Base-by-base conservation (phyloP, 768 basidiomycete species). In the Panaeolus papilionaceus region DNA sequence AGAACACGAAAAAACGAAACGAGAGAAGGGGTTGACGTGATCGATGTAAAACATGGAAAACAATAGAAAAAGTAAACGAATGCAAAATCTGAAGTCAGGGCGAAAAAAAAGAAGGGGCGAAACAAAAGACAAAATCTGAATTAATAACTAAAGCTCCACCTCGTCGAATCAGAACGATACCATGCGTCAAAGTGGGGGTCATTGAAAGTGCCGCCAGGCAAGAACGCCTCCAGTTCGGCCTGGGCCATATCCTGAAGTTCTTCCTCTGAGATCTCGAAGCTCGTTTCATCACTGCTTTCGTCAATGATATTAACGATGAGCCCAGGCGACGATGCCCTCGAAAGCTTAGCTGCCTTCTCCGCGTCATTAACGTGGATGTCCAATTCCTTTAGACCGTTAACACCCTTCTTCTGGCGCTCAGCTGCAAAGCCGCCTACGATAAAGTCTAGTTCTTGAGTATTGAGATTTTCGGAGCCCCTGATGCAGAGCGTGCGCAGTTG, bases 151-250 rank as follows among this genome's bases (percentile, higher is more conserved):
- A 45, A 54, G 38, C 49, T 44, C 40, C 40, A 64, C 14, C 47
- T 68, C 20, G 58, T 42, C 51, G 64, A 64, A 39, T 64, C 65
- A 69, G 42, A 38, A 64, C 26, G 26, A 71, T 77, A 76, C 58
- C 73, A 76, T 2, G 76, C 74, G 70, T 82, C 81, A 54, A 81
- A 82, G 14, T 72, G 69, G 5, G 78, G 76, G 67, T 82, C 80
- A 64, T 82, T 78, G 63, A 81, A 80, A 3, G 66, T 75, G 7
- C 80, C 80, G 45, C 81, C 81, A 58, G 70, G 71, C 45, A 68
- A 67, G 69, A 76, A 80, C 38, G 79, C 75, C 37, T 71, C 69
- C 39, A 71, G 62, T 4, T 76, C 70, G 37, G 58, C 67, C n/a
- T 66, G 66, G 38, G 71, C 71, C 37, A 68, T 67, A 66, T 69